Base-by-base conservation (phyloP, 2,329 filamentous ascomycete species). In the Onygena corvina region DNA sequence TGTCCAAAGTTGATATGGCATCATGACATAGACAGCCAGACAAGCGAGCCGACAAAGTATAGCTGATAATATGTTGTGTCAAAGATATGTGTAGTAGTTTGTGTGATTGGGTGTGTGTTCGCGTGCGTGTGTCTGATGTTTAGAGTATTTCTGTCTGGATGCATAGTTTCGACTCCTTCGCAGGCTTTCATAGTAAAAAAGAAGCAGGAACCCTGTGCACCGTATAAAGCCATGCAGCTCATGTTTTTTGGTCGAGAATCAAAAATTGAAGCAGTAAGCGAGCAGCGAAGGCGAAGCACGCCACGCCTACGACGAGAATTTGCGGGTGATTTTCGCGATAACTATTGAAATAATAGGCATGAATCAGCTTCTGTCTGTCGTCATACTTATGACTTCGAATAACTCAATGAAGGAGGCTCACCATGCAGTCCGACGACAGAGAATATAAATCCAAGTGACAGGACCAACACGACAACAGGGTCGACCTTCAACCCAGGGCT, bases 391-490 rank as follows among this genome's bases (percentile, higher is more conserved):
- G 14, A 12, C 25, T 29, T 29, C 11, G 27, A 27, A 21, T 3
- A 31, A 20, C 14, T 5, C n/a, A 46, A 21, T 12, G 8, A 25
- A 20, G 14, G 12, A n/a, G 20, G 76, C 86, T 60, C 81, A 96
- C 92, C 88, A 74, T 98, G 92, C 65, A 98, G 77, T 59, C 88
- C 89, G 63, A 98, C 92, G 64, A 98, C 92, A 64, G 85, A 92
- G 75, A 98, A 95, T 71, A 98, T 98, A 71, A 98, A 98, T 55
- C 94, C 92, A 61, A 98, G 80, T 63, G 87, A 94, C 60, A 98
- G 77, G 59, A 95, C 92, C 64, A 98, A 78, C 56, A 98, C 90
- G 57, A 98, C 89, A 52, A 98, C 92, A 18, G 92, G 92, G 68
- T 98, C 92, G 57, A 98, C 92, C 76, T 95, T 94, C 62, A 98